Conservation (phyloP, 2,329 filamentous ascomycete genomes). For the Clonostachys sp. region DNA sequence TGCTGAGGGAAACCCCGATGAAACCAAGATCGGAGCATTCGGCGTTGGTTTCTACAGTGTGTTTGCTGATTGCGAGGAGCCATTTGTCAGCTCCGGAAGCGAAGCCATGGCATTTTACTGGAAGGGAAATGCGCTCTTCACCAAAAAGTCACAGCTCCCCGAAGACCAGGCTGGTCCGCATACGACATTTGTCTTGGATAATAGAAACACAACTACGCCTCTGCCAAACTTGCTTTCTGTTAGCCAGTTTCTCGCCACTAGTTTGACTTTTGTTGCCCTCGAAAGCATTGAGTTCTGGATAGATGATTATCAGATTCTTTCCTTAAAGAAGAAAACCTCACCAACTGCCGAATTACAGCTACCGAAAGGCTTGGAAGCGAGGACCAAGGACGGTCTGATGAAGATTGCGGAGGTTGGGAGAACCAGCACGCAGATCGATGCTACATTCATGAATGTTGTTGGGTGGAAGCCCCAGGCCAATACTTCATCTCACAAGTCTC, state of each 20-base stretch:
- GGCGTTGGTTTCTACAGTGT: constrained; percentile 98
- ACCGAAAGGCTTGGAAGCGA: constrained; percentile 74
- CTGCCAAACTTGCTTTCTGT: constrained; percentile 82
- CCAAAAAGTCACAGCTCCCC: constrained; percentile 74
- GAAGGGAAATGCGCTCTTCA: constrained; percentile 98
- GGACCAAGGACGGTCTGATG: constrained; percentile 86
- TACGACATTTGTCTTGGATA: constrained; percentile 93
- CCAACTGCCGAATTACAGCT: constrained; percentile 69
- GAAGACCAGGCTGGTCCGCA: constrained; percentile 60
- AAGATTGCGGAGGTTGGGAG: constrained; percentile 75
- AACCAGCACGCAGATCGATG: constrained; percentile 89
- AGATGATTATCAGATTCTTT: constrained; percentile 78
- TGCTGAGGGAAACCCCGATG: constrained; percentile 97
- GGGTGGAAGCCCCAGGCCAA: constrained; percentile 68
- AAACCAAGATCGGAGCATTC: constrained; percentile 98
- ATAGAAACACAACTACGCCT: constrained; percentile 82
- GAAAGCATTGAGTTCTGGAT: constrained; percentile 86
- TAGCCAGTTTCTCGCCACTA: constrained; percentile 89
- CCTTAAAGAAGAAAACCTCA: constrained; percentile 79
- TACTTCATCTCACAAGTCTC: constrained; percentile 32
- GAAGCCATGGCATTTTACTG: constrained; percentile 99
- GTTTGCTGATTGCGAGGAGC: constrained; percentile 96
- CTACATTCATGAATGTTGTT: constrained; percentile 80
- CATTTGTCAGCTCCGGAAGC: constrained; percentile 88
- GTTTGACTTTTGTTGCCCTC: constrained; percentile 90